A percentile compares a stretch with the other conserved stretches of the same genome.
Evolutionary conservation across 139 green algal species (phyloP).

Genomic region (Asterochloris sp.): DNA sequence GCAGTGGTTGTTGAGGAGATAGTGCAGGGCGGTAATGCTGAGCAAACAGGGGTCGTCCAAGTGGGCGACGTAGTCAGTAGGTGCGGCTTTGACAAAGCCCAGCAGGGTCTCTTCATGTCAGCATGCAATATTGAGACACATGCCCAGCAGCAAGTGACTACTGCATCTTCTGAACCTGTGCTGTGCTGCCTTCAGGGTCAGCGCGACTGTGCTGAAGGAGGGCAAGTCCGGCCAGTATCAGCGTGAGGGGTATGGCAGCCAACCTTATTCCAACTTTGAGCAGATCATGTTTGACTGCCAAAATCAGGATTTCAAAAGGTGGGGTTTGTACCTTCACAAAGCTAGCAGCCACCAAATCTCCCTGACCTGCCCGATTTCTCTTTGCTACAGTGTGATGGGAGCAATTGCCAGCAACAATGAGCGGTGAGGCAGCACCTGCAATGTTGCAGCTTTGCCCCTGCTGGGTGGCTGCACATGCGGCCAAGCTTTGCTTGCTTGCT

Average conservation of each 20-base stretch:
- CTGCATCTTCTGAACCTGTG: not conserved
- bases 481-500: conserved; percentile 24
- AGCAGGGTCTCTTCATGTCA: not conserved
- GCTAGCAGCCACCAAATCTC: not conserved
- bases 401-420: conserved; percentile 60
- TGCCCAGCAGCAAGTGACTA: not conserved
- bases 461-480: not conserved
- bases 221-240: conserved; percentile 56
- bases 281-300: conserved; percentile 45
- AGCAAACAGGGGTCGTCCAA: conserved; percentile 24
- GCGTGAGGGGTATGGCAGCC: conserved; percentile 48
- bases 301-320: conserved; percentile 21
- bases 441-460: not conserved
- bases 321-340: not conserved
- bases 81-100: not conserved
- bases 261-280: conserved; percentile 60
- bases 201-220: conserved; percentile 51
- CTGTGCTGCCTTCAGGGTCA: conserved; percentile 18
- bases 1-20: conserved; percentile 52
- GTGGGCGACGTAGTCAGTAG: conserved; percentile 31
- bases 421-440: conserved; percentile 16
- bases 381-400: conserved; percentile 33
- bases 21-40: conserved; percentile 36
- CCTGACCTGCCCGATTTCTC: not conserved
- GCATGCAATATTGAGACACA: not conserved